Percentiles rank a stretch among this genome's conserved stretches.
phyloP scores from a whole-genome alignment of 768 basidiomycete genomes.

The Tricholoma flavovirens region DNA sequence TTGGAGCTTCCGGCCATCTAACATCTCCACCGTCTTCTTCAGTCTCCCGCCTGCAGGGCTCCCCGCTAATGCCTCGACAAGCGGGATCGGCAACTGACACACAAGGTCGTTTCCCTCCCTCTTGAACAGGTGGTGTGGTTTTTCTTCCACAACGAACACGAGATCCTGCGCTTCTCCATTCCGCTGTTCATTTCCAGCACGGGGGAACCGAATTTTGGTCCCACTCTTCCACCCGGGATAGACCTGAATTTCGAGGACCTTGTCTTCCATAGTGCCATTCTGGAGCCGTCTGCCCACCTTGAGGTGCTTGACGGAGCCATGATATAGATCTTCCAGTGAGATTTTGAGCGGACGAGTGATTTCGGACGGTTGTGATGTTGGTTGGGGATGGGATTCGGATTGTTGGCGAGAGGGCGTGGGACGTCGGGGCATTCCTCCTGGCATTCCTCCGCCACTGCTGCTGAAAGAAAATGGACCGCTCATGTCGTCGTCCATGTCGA shows the following conservation, averaged over 20 bases:
- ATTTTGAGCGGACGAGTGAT: conserved; percentile 81
- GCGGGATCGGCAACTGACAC: conserved; percentile 54
- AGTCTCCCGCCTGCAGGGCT: conserved; percentile 24
- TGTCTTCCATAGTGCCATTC: conserved; percentile 77
- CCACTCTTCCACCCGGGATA: conserved; percentile 95
- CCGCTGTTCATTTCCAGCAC: conserved; percentile 74
- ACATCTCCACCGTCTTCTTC: conserved; percentile 54
- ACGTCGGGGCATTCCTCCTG: conserved; percentile 49
- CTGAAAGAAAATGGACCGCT: conserved; percentile 29
- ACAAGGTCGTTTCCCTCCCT: conserved; percentile 81
- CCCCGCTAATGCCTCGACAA: conserved; percentile 80
- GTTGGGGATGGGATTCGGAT: conserved; percentile 22
- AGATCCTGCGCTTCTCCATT: conserved; percentile 75
- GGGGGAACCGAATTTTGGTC: conserved; percentile 87
- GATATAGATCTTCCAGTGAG: conserved; percentile 80
- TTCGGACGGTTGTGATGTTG: conserved; percentile 39
- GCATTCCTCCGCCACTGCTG: conserved; percentile 22
- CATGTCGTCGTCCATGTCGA: conserved; percentile 48
- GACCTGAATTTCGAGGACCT: conserved; percentile 74
- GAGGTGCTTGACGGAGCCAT: conserved; percentile 80
- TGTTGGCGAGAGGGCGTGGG: conserved; percentile 12
- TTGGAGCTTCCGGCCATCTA: conserved; percentile 79
- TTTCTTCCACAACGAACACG: conserved; percentile 97
- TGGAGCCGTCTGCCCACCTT: conserved; percentile 74
- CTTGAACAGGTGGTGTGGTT: conserved; percentile 70